Conservation (phyloP, 495 filamentous ascomycete genomes). For the Neurospora sp. region DNA sequence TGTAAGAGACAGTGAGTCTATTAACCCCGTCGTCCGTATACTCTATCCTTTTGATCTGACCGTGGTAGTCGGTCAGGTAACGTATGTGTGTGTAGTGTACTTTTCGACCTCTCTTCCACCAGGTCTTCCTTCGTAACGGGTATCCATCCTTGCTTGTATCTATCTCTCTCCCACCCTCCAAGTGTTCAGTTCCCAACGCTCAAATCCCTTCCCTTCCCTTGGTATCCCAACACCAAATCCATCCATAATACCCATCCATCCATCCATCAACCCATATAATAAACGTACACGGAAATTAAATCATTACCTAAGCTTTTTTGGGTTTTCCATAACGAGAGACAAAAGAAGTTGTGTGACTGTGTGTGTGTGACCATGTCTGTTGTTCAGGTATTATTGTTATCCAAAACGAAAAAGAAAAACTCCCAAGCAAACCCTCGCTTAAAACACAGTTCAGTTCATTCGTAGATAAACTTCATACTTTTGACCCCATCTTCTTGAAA, state of each 20-base stretch:
- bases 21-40: not conserved
- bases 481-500: not conserved
- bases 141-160: not conserved
- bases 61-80: not conserved
- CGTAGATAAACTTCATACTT: not conserved
- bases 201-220: not conserved
- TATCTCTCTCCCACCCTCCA: not conserved
- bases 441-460: not conserved
- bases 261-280: not conserved
- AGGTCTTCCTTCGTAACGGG: not conserved
- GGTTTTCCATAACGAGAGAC: not conserved
- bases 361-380: not conserved
- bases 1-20: not conserved
- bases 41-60: not conserved
- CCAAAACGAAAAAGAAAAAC: not conserved
- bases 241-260: not conserved
- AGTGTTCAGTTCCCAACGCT: not conserved
- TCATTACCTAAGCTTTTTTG: not conserved
- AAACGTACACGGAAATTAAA: not conserved
- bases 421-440: not conserved
- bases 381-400: not conserved
- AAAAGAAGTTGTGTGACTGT: not conserved
- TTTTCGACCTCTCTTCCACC: not conserved
- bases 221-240: not conserved
- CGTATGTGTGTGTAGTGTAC: not conserved